Conservation (phyloP, 495 filamentous ascomycete species). For the Lindgomyces ingoldianus region DNA sequence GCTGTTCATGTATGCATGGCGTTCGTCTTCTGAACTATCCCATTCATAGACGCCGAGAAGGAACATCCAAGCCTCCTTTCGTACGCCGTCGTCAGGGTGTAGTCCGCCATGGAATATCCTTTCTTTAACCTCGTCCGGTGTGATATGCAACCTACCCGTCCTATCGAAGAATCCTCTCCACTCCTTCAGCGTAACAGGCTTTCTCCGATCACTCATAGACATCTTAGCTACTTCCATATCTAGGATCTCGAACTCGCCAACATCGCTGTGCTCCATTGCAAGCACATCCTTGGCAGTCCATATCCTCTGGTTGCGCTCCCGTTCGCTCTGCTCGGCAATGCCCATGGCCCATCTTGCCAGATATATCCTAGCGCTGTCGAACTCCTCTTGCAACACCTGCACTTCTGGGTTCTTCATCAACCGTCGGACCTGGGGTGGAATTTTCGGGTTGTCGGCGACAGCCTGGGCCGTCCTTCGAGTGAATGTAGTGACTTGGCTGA, state of each 20-base stretch:
- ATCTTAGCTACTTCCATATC: conserved; percentile 74
- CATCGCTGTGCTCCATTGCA: conserved; percentile 88
- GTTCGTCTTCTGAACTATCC: conserved; percentile 80
- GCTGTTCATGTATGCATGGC: conserved; percentile 76
- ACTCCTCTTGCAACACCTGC: conserved; percentile 92
- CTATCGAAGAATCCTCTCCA: conserved; percentile 86
- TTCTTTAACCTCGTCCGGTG: conserved; percentile 90
- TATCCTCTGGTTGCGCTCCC: conserved; percentile 77
- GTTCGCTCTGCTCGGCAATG: conserved; percentile 92
- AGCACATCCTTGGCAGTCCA: conserved; percentile 92
- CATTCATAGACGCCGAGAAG: conserved; percentile 87
- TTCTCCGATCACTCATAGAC: conserved; percentile 71
- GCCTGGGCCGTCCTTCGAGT: conserved; percentile 89
- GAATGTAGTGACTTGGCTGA: conserved; percentile 95
- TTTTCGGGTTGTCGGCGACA: conserved; percentile 80
- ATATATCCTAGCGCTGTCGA: conserved; percentile 92
- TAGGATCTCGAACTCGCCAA: conserved; percentile 93
- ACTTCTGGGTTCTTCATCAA: conserved; percentile 92
- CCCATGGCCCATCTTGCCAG: conserved; percentile 98
- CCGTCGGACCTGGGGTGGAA: conserved; percentile 83
- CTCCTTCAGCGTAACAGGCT: conserved; percentile 75
- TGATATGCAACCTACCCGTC: conserved; percentile 73
- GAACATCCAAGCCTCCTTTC: conserved; percentile 97
- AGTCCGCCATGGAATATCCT: conserved; percentile 93
- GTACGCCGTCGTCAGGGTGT: conserved; percentile 82